Conservation (phyloP, 2,329 filamentous ascomycete genomes). For the Polychaeton citri region DNA sequence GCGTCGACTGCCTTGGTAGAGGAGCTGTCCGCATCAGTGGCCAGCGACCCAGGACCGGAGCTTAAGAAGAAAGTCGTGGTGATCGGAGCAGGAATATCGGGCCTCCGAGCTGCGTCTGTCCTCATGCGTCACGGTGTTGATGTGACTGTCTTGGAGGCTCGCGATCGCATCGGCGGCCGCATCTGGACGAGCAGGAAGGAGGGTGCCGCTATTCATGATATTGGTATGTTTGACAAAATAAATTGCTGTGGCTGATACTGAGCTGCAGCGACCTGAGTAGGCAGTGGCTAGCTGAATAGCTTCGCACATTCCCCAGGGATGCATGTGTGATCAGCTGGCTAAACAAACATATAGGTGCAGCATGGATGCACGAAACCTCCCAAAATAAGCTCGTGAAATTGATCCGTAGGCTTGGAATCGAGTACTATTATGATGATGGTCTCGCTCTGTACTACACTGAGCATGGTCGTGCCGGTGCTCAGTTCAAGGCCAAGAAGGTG, state of each 20-base stretch:
- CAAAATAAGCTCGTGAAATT: conserved; percentile 32
- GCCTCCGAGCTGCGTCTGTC: conserved; percentile 23
- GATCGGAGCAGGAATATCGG: conserved; percentile 24
- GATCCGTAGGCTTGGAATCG: conserved; percentile 28
- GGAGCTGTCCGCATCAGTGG: conserved; percentile 6
- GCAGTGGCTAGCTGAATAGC: neutral
- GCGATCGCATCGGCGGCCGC: conserved; percentile 23
- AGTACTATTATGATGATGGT: conserved; percentile 34
- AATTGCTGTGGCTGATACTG: conserved; percentile 15
- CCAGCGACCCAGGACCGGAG: conserved; percentile 7
- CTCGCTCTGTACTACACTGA: conserved; percentile 29
- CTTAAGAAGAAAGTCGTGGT: conserved; percentile 18
- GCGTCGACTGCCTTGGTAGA: conserved; percentile 8
- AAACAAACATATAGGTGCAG: conserved; percentile 22
- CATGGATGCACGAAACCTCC: conserved; percentile 34
- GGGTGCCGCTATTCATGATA: conserved; percentile 13
- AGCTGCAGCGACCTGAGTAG: conserved; percentile 9
- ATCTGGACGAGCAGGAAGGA: conserved; percentile 26
- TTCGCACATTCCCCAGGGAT: neutral
- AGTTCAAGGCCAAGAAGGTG: conserved; percentile 35
- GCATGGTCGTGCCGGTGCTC: conserved; percentile 28
- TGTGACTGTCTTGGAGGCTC: conserved; percentile 23
- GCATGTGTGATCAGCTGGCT: neutral
- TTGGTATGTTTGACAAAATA: conserved; percentile 11
- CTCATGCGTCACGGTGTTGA: conserved; percentile 22